phyloP scores from a whole-genome alignment of 1,139 yeast genomes.

The Debaryomyces fabryi region DNA sequence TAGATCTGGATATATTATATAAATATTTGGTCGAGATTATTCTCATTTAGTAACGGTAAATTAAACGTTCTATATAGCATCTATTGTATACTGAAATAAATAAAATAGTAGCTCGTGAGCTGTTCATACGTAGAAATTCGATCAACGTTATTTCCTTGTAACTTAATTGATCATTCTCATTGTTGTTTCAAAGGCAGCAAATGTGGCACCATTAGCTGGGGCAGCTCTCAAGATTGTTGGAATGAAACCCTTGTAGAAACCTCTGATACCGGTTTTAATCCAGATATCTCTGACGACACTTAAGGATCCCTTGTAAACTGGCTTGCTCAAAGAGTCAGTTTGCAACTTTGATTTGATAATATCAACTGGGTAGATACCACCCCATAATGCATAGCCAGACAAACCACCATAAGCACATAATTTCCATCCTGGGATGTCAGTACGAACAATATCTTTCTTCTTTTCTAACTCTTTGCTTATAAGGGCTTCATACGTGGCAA shows the following conservation, averaged over 20 bases:
- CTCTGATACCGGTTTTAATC: conserved; percentile 61
- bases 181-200: conserved; percentile 86
- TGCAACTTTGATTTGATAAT: conserved; percentile 85
- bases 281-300: conserved; percentile 59
- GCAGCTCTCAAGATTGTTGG: conserved; percentile 95
- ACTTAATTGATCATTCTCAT: conserved; percentile 55
- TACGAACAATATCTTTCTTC: conserved; percentile 45
- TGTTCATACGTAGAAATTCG: neutral
- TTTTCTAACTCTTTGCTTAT: conserved; percentile 60
- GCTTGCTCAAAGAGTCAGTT: conserved; percentile 65
- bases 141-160: neutral
- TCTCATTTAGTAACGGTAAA: neutral
- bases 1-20: neutral
- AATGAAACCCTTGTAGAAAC: conserved; percentile 83
- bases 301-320: conserved; percentile 51
- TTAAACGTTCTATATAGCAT: neutral
- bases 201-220: conserved; percentile 96
- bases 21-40: neutral
- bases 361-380: conserved; percentile 79
- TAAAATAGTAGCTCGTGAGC: neutral
- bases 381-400: conserved; percentile 88
- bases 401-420: conserved; percentile 81
- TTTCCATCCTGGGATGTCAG: conserved; percentile 81
- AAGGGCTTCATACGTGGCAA: conserved; percentile 85
- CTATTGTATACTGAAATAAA: neutral